Evolutionary conservation across 2,329 filamentous ascomycete species (phyloP).

Genomic region (Colletotrichum liaoningense): DNA sequence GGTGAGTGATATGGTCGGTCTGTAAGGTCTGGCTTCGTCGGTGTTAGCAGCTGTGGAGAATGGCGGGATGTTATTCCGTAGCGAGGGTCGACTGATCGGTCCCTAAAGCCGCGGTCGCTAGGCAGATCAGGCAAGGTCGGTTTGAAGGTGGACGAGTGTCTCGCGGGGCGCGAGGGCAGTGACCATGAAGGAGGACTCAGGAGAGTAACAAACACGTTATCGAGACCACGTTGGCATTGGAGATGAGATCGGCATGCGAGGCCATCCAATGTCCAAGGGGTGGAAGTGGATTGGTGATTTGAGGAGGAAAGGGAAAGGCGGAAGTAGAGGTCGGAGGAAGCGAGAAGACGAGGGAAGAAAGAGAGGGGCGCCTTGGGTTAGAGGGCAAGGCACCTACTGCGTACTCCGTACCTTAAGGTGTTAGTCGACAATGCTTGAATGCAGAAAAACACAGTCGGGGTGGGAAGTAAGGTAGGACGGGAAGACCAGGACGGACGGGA

Average conservation of each 20-base stretch:
- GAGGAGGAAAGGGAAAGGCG: conserved; percentile 26
- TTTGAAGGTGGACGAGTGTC: conserved; percentile 33
- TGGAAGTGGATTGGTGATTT: conserved; percentile 19
- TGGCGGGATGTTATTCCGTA: conserved; percentile 6
- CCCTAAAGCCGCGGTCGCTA: conserved; percentile 32
- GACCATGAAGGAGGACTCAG: conserved; percentile 34
- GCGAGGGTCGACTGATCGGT: conserved; percentile 4
- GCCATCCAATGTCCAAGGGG: conserved; percentile 23
- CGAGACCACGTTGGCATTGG: conserved; percentile 26
- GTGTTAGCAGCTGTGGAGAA: conserved; percentile 19
- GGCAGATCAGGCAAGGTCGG: conserved; percentile 29
- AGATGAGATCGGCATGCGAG: conserved; percentile 26
- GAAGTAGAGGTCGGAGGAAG: conserved; percentile 3
- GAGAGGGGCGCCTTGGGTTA: conserved; percentile 16
- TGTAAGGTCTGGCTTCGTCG: conserved; percentile 29
- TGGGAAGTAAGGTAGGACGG: conserved; percentile 15
- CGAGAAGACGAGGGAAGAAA: conserved; percentile 11
- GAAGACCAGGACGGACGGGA: background rate
- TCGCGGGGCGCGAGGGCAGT: conserved; percentile 22
- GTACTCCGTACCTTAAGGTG: too few species aligned
- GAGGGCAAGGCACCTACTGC: background rate
- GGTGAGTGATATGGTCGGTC: background rate
- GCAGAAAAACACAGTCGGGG: conserved; percentile 10
- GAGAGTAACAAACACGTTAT: conserved; percentile 15
- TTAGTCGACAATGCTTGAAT: conserved; percentile 12